Evolutionary conservation across 129 eudicot species (phyloP), one percentile per base, ranked within the genome.

Genomic region (Silybum marianum): DNA sequence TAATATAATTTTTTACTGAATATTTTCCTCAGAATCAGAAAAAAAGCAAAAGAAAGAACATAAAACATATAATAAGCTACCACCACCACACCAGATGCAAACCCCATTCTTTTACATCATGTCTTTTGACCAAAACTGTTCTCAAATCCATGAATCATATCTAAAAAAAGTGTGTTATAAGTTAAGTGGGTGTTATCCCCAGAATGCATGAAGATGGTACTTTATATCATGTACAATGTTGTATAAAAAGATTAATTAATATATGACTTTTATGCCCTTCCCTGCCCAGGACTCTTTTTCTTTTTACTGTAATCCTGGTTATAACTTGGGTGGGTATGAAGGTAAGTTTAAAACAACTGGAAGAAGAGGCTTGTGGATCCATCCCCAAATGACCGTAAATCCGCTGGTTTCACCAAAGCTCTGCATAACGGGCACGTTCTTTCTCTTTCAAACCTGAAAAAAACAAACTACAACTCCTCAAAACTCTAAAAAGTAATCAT

Each of bases 361-460:
- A 87, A 88, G 81, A 83, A 88, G 12, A 88, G 87, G 79, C 79
- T 88, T 4, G 95, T 88, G 40, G 95, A 90, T 39, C 95, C 95
- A 58, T 91, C 92, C 23, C 90, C 89, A 73, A 82, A 91, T 39
- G 95, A 91, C 12, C 87, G 86, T 62, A 91, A 51, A 81, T 87
- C 95, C 44, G 95, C 92, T 25, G 92, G 90, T 78, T 90, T 83
- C 77, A 91, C 95, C 81, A 91, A 81, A 25, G 95, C 90, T 80
- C 95, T 87, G 86, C 95, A 91, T 74, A 91, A 78, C 14, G 95
- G 95, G 82, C 95, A 91, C 11, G 95, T 91, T 83, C 95, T 83
- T 42, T 91, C 95, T 85, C 95, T 83, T 74, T 91, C 95, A 67
- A 91, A 91, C 95, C 95, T 91, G 90, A 46, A 83, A 76, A 54